Base-by-base conservation (phyloP, 257 asterid genomes). In the Lycium ferocissimum region DNA sequence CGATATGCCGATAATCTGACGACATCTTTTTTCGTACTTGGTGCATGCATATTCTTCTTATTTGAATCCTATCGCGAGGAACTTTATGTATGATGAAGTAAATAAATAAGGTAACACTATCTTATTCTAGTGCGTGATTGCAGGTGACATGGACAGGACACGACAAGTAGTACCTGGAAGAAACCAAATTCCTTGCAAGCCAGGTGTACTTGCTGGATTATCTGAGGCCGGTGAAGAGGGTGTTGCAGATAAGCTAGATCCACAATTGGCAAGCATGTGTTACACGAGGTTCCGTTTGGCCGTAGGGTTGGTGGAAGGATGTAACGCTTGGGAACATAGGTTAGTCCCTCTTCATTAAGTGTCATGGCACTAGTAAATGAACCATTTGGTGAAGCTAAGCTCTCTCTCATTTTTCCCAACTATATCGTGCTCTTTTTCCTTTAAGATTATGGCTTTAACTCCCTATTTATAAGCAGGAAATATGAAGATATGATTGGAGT, bases 131-230 rank as follows among this genome's bases (percentile, higher is more conserved):
- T 72, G n/a, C 58, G 45, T n/a, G 18, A 45, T 72, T 45, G 58
- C 18, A 9, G 22, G 43, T 82, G n/a, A 17, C 62, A 20, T 54
- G 18, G 72, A 65, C 33, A 65, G 72, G 47, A 20, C 40, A 54
- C 3, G 13, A 37, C 58, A 12, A 78, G 45, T 62, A 14, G 17
- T 88, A 91, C 94, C 93, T 91, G 94, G 87, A 91, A 91, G 83
- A 69, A 86, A 81, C 94, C 92, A 9, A 84, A 26, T 56, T 89
- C 89, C 88, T 89, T 89, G 89, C 93, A 90, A 47, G 94, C 93
- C 26, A 54, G 47, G 54, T 51, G 82, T 37, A 90, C 85, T 72
- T 90, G 40, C 54, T 86, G 81, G 40, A 91, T 80, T 38, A 86
- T 70, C 78, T 9, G 89, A 69, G 90, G 61, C 47, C 87, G 86